Evolutionary conservation across 768 basidiomycete species (phyloP), one percentile per base, ranked within the genome.

Genomic region (Pluteus cervinus): DNA sequence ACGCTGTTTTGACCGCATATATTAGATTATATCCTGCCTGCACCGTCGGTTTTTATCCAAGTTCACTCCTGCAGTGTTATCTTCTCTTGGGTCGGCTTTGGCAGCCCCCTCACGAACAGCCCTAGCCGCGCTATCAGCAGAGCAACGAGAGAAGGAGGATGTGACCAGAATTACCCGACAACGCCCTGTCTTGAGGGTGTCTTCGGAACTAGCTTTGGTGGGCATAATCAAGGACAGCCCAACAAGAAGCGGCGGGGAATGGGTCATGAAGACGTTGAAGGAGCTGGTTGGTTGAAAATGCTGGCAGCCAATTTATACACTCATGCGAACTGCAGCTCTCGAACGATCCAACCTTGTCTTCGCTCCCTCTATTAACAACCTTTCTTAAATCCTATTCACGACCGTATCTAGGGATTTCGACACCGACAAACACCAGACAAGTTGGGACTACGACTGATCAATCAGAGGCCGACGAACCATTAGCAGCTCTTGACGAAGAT

Each of bases 81-180:
- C 77, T 9, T 61, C 72, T 10, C 65, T 99, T 2, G 58, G 74
- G 7, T 49, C 68, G 4, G 72, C 75, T 5, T 68, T 84, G 32
- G 68, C 72, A 6, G 63, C 83, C 4, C 79, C 87, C 2, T 65
- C 78, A 9, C 69, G 75, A 34, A 62, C 74, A 4, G 52, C 73
- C 0, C 61, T 87, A 3, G 62, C 76, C n/a, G 57, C 68, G 4
- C 55, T 88, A 32, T 62, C 73, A 3, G 67, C 71, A 0, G 90
- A 91, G 51, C 92, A 91, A 49, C 77, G 83, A 33, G 96, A 99
- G 54, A 94, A 90, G 60, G 96, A 99, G 44, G 93, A 98, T 46
- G 65, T 75, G 33, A 64, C 77, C 7, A 74, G 96, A 17, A 64
- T 99, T 18, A 50, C 75, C 5, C 80, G 85, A 33, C 92, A 97